These are phyloP conservation scores for Metschnikowia kunwiensis DNA, from an alignment of 805 yeast species.

Conservation along the genomic window DNA sequence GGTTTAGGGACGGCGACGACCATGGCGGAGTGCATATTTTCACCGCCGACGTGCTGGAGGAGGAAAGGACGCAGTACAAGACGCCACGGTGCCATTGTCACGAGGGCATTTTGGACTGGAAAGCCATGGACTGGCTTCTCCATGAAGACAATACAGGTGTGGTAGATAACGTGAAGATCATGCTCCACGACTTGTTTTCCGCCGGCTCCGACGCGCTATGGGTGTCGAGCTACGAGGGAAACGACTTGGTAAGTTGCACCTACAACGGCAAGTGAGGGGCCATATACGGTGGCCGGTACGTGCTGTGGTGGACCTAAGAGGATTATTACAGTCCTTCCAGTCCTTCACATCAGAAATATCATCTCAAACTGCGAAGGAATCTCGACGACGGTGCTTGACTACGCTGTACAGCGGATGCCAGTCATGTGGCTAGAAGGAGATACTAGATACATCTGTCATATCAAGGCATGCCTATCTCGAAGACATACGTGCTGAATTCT, in stretches of 20 bases:
- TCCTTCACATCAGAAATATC: too few species aligned
- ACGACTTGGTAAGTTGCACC: constrained; percentile 13
- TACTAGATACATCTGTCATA: too few species aligned
- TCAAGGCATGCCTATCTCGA: too few species aligned
- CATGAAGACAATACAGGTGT: constrained; percentile 37
- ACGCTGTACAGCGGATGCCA: too few species aligned
- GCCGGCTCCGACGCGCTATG: constrained; percentile 25
- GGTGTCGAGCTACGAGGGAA: constrained; percentile 24
- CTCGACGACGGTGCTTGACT: too few species aligned
- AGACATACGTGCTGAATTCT: too few species aligned
- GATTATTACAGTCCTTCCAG: too few species aligned
- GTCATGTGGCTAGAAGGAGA: too few species aligned
- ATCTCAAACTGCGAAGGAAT: too few species aligned
- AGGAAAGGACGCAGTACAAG: constrained; percentile 22
- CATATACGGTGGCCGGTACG: too few species aligned
- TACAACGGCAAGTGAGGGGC: background rate
- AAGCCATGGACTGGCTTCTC: constrained; percentile 34
- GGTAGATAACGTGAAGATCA: constrained; percentile 35
- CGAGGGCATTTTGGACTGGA: constrained; percentile 46
- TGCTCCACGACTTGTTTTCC: constrained; percentile 24
- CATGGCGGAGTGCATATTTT: constrained; percentile 39
- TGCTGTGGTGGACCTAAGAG: too few species aligned
- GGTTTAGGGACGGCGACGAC: constrained; percentile 29
- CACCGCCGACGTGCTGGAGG: constrained; percentile 32
- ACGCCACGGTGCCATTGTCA: constrained; percentile 32